Evolutionary conservation across 768 basidiomycete species (phyloP).

Genomic region (Cystofilobasidium macerans): DNA sequence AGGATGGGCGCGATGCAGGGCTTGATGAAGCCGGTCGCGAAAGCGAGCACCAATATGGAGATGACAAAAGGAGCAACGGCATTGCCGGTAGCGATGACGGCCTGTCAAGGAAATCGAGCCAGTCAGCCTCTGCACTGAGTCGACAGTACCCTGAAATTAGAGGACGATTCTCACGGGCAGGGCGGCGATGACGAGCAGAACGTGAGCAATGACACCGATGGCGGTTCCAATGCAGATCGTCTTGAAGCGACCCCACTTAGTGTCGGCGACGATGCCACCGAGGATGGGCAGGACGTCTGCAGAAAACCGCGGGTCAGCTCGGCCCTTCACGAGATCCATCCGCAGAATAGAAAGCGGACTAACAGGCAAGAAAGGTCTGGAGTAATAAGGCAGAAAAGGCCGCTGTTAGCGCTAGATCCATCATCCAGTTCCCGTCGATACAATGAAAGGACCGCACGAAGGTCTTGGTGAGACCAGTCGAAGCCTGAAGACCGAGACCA

Average conservation of each 20-base stretch:
- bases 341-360: background rate
- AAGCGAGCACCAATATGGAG: constrained; percentile 10
- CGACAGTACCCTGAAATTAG: too few relatives aligned
- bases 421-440: too few relatives aligned
- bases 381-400: too few relatives aligned
- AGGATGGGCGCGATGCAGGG: constrained; percentile 14
- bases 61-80: constrained; percentile 21
- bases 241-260: constrained; percentile 30
- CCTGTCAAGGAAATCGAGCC: too few relatives aligned
- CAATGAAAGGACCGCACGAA: too few relatives aligned
- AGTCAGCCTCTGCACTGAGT: too few relatives aligned
- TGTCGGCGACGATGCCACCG: constrained; percentile 37
- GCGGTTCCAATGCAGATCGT: constrained; percentile 8
- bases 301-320: constrained; percentile 27
- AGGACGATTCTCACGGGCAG: too few relatives aligned
- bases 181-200: constrained; percentile 21
- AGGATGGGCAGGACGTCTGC: constrained; percentile 33
- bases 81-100: constrained; percentile 18
- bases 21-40: constrained; percentile 11
- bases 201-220: constrained; percentile 18
- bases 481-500: constrained; percentile 31
- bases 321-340: background rate
- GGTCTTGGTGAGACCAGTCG: constrained; percentile 30
- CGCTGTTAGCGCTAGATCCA: too few relatives aligned
- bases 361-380: constrained; percentile 15